Base-by-base conservation (phyloP, 352 stramenopile genomes). In the Globisporangium ultimum region DNA sequence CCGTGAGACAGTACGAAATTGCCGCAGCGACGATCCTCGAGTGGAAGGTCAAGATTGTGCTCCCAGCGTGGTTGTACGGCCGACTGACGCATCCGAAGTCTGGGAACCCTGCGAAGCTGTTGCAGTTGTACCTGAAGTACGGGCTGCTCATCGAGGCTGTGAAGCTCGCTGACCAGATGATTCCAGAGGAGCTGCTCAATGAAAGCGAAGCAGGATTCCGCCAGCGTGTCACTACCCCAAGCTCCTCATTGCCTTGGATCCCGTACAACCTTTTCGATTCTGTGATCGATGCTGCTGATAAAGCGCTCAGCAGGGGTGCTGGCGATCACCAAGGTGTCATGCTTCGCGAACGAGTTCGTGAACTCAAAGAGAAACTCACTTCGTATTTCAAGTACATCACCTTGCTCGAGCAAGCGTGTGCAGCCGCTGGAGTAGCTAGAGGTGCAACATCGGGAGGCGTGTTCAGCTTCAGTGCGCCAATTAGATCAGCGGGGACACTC, bases 231-330 rank as follows among this genome's bases (percentile, higher is more conserved):
- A 73, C 56, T 28, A 53, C 56, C 6, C 20, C 65, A 14, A 52
- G 43, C 21, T 60, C 58, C 0, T 60, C 66, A n/a, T 57, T 87
- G 10, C 74, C 80, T 12, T 92, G 76, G 76, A 73, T 92, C 28
- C 80, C 82, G 2, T 90, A 87, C 67, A 88, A 78, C 42, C 61
- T 90, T 2, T 70, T 92, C 18, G 83, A 92, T 49, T 65, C 56
- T 11, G 58, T 90, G 48, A 59, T 92, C 18, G 76, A 89, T 53
- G 68, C 78, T 14, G 70, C 63, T 13, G 53, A 74, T 18, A 70
- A 69, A 8, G 72, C 73, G 40, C 40, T 89, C 42, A 74, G 54
- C 14, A 66, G 53, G 1, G 57, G 46, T 14, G 22, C 54, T 32
- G 59, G 48, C 11, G 52, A 36, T 10, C 22, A 21, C 9, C 58